phyloP scores from a whole-genome alignment of 805 yeast genomes.

The Saturnispora kantuleensis region DNA sequence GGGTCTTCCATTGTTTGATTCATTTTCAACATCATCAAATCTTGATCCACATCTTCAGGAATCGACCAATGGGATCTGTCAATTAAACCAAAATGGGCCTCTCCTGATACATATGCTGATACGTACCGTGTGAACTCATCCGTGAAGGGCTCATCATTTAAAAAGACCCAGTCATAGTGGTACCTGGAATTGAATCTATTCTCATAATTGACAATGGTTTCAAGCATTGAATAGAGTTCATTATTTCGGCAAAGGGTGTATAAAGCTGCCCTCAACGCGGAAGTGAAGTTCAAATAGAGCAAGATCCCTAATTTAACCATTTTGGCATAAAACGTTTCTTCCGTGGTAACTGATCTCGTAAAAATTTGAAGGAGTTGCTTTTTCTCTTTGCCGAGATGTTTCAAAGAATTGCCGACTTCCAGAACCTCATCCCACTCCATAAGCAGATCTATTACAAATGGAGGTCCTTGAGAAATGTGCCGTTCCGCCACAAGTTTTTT shows the following conservation, averaged over 20 bases:
- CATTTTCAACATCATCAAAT: conserved; percentile 15
- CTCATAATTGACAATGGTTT: conserved; percentile 54
- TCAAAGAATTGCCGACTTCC: conserved; percentile 29
- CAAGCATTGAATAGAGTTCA: conserved; percentile 48
- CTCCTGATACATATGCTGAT: conserved; percentile 45
- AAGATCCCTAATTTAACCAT: neutral
- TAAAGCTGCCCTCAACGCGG: conserved; percentile 44
- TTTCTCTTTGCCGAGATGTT: neutral
- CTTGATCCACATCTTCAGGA: conserved; percentile 33
- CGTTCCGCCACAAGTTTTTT: conserved; percentile 61
- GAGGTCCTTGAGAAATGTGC: conserved; percentile 52
- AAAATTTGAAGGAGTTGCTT: neutral
- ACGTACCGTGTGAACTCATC: conserved; percentile 44
- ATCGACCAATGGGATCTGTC: conserved; percentile 58
- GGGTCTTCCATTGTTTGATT: conserved; percentile 16
- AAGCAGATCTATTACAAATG: conserved; percentile 44
- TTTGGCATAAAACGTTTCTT: neutral
- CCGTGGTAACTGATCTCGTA: neutral
- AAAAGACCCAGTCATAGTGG: conserved; percentile 71
- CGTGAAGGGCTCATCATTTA: conserved; percentile 59
- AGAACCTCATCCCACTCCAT: conserved; percentile 36
- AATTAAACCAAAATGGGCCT: conserved; percentile 51
- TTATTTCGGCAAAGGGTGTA: conserved; percentile 61
- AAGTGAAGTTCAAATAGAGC: neutral
- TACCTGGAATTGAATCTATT: conserved; percentile 52